Conservation (phyloP, 495 filamentous ascomycete species). For the Neurospora sp. region DNA sequence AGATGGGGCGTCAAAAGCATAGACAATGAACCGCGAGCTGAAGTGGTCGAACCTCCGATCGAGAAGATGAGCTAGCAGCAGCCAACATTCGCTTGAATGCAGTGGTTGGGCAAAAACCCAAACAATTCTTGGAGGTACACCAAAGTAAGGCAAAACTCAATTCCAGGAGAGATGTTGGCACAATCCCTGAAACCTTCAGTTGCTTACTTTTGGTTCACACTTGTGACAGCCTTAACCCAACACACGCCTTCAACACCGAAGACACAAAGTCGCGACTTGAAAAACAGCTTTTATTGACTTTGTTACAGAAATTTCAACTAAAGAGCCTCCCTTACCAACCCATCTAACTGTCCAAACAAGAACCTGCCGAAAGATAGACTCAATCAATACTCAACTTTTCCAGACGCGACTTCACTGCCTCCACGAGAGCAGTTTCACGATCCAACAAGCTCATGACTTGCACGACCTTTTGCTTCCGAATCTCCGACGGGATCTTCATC, state of each 20-base stretch:
- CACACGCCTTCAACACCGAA: background rate
- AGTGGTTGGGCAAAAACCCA: background rate
- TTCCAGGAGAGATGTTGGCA: background rate
- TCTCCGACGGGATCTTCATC: constrained; percentile 51
- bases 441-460: constrained; percentile 65
- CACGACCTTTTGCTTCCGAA: constrained; percentile 55
- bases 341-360: background rate
- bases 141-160: background rate
- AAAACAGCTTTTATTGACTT: background rate
- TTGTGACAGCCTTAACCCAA: background rate
- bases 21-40: background rate
- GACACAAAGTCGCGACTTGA: background rate
- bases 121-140: background rate
- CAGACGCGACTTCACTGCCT: constrained; percentile 31
- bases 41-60: background rate
- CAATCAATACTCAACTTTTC: constrained; percentile 22
- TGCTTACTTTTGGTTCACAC: background rate
- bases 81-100: background rate
- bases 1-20: background rate
- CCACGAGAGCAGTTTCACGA: constrained; percentile 50
- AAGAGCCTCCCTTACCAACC: background rate
- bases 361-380: background rate
- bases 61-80: background rate
- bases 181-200: background rate
- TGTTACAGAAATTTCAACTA: background rate